Conservation (phyloP, 75 land plant species). For the Chamaecyparis obtusa region DNA sequence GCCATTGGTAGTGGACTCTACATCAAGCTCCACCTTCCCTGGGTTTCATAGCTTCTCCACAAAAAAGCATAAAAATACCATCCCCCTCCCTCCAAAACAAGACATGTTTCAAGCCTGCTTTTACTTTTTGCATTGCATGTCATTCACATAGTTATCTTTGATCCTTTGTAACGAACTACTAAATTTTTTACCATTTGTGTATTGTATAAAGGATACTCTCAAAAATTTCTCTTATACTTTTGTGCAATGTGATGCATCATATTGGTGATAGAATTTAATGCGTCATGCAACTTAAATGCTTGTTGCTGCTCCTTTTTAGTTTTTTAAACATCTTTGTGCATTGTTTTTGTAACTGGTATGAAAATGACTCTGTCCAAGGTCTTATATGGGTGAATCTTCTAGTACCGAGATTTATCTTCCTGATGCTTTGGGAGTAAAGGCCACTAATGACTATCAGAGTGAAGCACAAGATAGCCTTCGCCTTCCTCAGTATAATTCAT, state of each 20-base stretch:
- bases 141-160: too few species aligned
- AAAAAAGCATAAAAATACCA: too few species aligned
- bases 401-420: neutral
- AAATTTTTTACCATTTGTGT: neutral
- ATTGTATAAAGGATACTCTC: neutral
- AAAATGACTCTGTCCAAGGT: neutral
- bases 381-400: neutral
- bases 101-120: too few species aligned
- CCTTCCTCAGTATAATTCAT: neutral
- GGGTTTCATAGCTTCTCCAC: too few species aligned
- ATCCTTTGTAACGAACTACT: neutral
- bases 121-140: too few species aligned
- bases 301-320: too few species aligned
- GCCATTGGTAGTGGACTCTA: too few species aligned
- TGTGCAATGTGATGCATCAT: neutral
- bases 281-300: neutral
- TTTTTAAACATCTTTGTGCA: neutral
- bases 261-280: neutral
- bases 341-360: neutral
- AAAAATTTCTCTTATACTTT: neutral
- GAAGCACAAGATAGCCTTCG: neutral
- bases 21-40: too few species aligned
- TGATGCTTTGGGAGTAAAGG: neutral
- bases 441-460: neutral
- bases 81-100: too few species aligned